phyloP scores from a whole-genome alignment of 495 filamentous ascomycete genomes.

The Annulohypoxylon moriforme region DNA sequence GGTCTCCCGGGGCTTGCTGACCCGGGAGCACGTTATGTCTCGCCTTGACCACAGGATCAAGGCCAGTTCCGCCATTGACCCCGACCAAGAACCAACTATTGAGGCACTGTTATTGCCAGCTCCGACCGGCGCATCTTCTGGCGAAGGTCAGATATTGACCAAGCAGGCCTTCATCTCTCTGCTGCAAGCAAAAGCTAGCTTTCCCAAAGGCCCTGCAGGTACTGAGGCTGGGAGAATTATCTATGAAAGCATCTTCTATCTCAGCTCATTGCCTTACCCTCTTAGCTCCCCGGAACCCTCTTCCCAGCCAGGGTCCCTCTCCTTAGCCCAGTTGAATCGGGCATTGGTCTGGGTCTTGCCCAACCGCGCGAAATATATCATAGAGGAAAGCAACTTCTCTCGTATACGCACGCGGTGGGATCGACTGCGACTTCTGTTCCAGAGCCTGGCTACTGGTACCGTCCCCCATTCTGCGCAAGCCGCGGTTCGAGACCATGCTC shows the following conservation, averaged over 20 bases:
- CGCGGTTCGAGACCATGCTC: not conserved
- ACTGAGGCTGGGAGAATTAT: constrained; percentile 29
- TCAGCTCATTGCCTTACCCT: constrained; percentile 36
- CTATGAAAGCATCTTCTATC: constrained; percentile 35
- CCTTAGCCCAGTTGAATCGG: constrained; percentile 26
- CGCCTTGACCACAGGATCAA: constrained; percentile 21
- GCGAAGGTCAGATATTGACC: constrained; percentile 16
- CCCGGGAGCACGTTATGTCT: constrained; percentile 18
- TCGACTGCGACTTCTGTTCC: constrained; percentile 42
- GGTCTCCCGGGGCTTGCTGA: constrained; percentile 29
- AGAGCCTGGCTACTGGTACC: constrained; percentile 38
- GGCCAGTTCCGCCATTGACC: not conserved
- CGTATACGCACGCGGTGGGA: constrained; percentile 39
- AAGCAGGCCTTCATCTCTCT: constrained; percentile 33
- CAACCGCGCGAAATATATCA: constrained; percentile 17
- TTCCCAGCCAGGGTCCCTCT: constrained; percentile 13
- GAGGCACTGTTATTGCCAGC: constrained; percentile 21
- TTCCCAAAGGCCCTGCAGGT: constrained; percentile 9
- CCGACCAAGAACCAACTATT: constrained; percentile 13
- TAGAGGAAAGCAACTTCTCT: constrained; percentile 33
- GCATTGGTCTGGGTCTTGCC: constrained; percentile 37
- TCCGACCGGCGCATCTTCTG: not conserved
- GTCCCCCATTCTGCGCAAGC: constrained; percentile 3
- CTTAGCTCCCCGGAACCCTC: not conserved
- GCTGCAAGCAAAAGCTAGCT: constrained; percentile 21